phyloP scores from a whole-genome alignment of 1,284 basidiomycete genomes.

The Ustilago loliicola region DNA sequence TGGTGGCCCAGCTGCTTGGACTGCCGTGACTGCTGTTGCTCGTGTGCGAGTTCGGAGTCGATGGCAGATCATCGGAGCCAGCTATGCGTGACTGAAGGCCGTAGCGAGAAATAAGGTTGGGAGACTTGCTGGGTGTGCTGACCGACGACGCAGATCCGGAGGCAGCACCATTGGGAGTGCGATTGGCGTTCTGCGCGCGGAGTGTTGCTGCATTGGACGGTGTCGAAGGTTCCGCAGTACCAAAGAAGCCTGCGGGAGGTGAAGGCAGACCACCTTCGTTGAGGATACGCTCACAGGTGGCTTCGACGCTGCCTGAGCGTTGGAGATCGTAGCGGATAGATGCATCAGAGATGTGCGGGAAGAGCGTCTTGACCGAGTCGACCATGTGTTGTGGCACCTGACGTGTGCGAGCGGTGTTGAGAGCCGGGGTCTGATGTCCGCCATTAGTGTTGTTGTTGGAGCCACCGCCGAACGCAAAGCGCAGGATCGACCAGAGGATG shows the following conservation, averaged over 20 bases:
- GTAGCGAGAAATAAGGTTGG: constrained; percentile 55
- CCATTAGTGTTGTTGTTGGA: constrained; percentile 19
- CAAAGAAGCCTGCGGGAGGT: constrained; percentile 54
- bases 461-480: constrained; percentile 58
- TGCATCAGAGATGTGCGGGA: constrained; percentile 63
- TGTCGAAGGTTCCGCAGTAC: constrained; percentile 31
- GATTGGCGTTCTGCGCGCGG: constrained; percentile 32
- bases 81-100: constrained; percentile 43
- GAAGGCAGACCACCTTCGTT: constrained; percentile 62
- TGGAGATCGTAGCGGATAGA: constrained; percentile 65
- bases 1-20: constrained; percentile 46
- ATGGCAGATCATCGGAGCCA: constrained; percentile 10
- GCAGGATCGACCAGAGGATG: constrained; percentile 62
- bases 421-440: constrained; percentile 19
- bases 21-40: constrained; percentile 35
- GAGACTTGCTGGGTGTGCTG: constrained; percentile 36
- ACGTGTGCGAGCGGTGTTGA: constrained; percentile 44
- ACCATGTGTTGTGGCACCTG: constrained; percentile 58
- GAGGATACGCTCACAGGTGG: constrained; percentile 62
- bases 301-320: constrained; percentile 59
- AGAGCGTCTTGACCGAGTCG: constrained; percentile 61
- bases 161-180: constrained; percentile 23
- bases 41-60: constrained; percentile 20
- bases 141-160: constrained; percentile 16
- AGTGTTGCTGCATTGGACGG: constrained; percentile 19